Conservation (phyloP, 805 yeast genomes). For the Saccharomyces jurei region DNA sequence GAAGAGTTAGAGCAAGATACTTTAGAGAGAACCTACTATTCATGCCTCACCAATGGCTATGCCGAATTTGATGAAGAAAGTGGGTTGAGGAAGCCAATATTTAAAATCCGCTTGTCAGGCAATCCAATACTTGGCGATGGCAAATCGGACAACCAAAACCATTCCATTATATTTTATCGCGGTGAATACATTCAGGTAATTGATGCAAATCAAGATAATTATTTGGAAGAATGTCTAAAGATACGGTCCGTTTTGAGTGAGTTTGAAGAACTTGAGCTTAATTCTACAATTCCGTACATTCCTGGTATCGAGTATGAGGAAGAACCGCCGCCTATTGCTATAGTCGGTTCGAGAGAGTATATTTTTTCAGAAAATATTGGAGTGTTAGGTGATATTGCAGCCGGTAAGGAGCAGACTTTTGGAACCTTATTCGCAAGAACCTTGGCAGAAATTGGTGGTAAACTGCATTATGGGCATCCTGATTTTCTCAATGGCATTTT, state of each 20-base stretch:
- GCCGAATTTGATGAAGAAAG: slow-evolving; percentile 47
- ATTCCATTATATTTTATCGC: slow-evolving; percentile 74
- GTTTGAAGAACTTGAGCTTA: slow-evolving; percentile 69
- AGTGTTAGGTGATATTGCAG: slow-evolving; percentile 90
- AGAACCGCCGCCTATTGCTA: slow-evolving; percentile 60
- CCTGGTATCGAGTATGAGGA: slow-evolving; percentile 47
- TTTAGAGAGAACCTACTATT: slow-evolving; percentile 37
- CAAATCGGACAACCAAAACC: slow-evolving; percentile 91
- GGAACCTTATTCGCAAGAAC: slow-evolving; percentile 94
- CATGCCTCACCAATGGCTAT: slow-evolving; percentile 61
- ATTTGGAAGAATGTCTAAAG: slow-evolving; percentile 87
- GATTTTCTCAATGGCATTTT: slow-evolving; percentile 84
- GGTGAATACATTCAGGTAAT: slow-evolving; percentile 93
- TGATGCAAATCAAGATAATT: slow-evolving; percentile 95
- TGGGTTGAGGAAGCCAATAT: slow-evolving; percentile 52
- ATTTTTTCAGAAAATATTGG: slow-evolving; percentile 91
- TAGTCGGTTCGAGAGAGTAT: slow-evolving; percentile 90
- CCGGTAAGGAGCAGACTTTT: slow-evolving; percentile 94
- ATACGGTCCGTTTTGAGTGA: slow-evolving; percentile 82
- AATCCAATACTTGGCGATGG: slow-evolving; percentile 96
- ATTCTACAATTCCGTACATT: slow-evolving; percentile 44
- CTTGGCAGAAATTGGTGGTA: slow-evolving; percentile 87
- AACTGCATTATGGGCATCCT: slow-evolving; percentile 93
- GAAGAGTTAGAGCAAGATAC: slow-evolving; percentile 30
- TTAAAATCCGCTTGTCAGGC: slow-evolving; percentile 73